Percentiles rank a stretch among this genome's conserved stretches.
These are phyloP conservation scores for Amanita polypyramis DNA, from an alignment of 768 basidiomycete species.

Conservation along the genomic window DNA sequence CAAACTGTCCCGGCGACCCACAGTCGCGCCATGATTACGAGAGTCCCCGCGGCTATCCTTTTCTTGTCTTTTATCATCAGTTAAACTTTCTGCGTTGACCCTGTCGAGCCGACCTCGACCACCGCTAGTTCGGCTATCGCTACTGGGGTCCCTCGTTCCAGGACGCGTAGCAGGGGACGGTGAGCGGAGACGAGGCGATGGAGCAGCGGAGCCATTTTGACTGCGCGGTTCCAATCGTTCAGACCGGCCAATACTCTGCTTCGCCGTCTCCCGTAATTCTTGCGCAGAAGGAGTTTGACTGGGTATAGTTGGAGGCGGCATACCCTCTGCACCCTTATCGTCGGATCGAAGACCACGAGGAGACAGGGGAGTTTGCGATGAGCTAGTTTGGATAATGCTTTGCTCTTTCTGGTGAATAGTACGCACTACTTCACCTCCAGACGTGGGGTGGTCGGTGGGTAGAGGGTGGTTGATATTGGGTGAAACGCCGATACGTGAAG, in stretches of 20 bases:
- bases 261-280: constrained; percentile 72
- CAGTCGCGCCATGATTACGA: constrained; percentile 27
- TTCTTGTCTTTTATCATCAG: constrained; percentile 45
- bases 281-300: constrained; percentile 74
- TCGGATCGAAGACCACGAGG: constrained; percentile 31
- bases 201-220: constrained; percentile 40
- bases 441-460: neutral
- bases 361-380: constrained; percentile 10
- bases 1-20: constrained; percentile 37
- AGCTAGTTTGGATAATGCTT: constrained; percentile 15
- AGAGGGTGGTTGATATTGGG: neutral
- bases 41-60: constrained; percentile 38
- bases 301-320: constrained; percentile 67
- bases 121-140: constrained; percentile 64
- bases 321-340: constrained; percentile 28
- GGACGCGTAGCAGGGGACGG: constrained; percentile 56
- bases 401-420: constrained; percentile 1
- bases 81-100: constrained; percentile 29
- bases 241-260: constrained; percentile 45
- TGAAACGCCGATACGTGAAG: neutral
- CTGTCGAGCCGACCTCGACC: constrained; percentile 50
- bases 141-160: constrained; percentile 59
- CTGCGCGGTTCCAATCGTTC: constrained; percentile 33
- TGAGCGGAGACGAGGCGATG: constrained; percentile 55
- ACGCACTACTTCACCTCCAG: neutral